Conservation (phyloP, 345 rosid genomes). For the Hibiscus trionum region DNA sequence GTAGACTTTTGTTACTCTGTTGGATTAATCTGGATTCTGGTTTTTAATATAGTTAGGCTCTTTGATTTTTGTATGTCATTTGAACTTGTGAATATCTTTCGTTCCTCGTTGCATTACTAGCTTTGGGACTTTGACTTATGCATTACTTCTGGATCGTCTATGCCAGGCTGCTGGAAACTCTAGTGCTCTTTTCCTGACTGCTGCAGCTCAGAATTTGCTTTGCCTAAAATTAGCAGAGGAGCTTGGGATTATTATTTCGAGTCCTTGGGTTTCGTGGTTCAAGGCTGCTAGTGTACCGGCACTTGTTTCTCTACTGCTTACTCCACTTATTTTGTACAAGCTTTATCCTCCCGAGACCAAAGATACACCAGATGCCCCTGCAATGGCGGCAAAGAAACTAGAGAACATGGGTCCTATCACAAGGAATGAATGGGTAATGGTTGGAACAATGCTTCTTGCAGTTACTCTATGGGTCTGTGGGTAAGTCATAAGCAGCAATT, state of each 20-base stretch:
- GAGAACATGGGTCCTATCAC: constrained; percentile 79
- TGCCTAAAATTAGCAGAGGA: constrained; percentile 94
- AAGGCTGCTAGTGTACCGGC: constrained; percentile 92
- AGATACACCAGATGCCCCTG: constrained; percentile 95
- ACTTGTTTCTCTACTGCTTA: constrained; percentile 53
- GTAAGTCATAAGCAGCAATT: constrained; percentile 31
- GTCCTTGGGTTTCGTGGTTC: constrained; percentile 96
- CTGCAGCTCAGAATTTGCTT: constrained; percentile 90
- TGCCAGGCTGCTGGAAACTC: constrained; percentile 78
- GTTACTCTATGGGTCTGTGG: constrained; percentile 90
- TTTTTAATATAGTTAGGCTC: background rate
- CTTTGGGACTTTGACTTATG: constrained; percentile 16
- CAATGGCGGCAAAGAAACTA: constrained; percentile 72
- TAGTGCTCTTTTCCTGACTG: constrained; percentile 95
- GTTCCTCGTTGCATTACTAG: background rate
- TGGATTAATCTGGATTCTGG: background rate
- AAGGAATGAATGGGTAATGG: constrained; percentile 82
- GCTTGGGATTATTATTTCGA: constrained; percentile 72
- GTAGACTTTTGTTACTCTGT: background rate
- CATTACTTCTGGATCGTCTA: constrained; percentile 22
- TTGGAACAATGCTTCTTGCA: constrained; percentile 82
- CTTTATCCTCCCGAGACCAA: constrained; percentile 94
- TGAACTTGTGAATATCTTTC: background rate
- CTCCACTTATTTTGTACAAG: constrained; percentile 71
- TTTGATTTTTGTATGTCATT: background rate